A percentile compares a stretch with the other conserved stretches of the same genome.
Conservation (phyloP, 768 basidiomycete species). For the Auricularia sp. region DNA sequence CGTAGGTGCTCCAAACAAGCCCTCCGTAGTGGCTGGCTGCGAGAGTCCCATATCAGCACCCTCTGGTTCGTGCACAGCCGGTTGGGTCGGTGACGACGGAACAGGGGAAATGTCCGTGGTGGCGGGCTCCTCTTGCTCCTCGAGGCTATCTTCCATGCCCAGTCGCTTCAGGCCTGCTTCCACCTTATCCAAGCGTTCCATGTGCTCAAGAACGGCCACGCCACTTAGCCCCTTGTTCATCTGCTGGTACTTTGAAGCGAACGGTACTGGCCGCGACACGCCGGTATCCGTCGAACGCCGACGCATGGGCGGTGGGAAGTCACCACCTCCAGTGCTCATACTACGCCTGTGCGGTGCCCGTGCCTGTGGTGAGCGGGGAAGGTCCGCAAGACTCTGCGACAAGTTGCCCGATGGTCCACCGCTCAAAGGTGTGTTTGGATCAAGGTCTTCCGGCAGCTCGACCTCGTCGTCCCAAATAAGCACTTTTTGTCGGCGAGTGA, state of each 20-base stretch:
- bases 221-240: conserved; percentile 82
- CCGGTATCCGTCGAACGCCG: conserved; percentile 50
- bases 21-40: neutral
- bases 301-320: conserved; percentile 66
- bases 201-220: conserved; percentile 73
- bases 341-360: conserved; percentile 36
- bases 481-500: conserved; percentile 72
- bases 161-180: conserved; percentile 11
- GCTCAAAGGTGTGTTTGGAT: conserved; percentile 17
- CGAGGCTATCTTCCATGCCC: conserved; percentile 1
- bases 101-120: neutral
- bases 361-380: conserved; percentile 29
- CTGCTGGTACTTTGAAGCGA: conserved; percentile 72
- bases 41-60: neutral
- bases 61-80: neutral
- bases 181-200: conserved; percentile 78
- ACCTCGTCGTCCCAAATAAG: conserved; percentile 81
- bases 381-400: conserved; percentile 51
- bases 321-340: conserved; percentile 34
- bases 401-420: conserved; percentile 26
- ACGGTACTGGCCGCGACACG: conserved; percentile 58
- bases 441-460: conserved; percentile 52
- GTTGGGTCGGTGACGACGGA: neutral
- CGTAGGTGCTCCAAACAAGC: neutral
- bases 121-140: conserved; percentile 8